A percentile compares a stretch with the other conserved stretches of the same genome.
These are phyloP conservation scores for Maudiozyma bulderi DNA, from an alignment of 805 yeast genomes.

Conservation along the genomic window DNA sequence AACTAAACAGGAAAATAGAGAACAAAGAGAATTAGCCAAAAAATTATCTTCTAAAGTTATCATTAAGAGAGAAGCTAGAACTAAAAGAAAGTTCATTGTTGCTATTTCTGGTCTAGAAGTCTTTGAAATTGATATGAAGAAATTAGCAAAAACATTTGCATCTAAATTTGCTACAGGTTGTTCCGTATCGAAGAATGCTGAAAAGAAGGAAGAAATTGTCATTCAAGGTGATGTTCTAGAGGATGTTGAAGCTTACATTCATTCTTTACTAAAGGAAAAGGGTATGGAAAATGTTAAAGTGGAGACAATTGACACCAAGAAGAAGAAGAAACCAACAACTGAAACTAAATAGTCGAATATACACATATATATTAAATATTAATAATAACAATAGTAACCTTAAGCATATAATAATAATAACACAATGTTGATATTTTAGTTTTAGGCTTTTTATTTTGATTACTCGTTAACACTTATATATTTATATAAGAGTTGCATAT, in stretches of 20 bases:
- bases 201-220: slow-evolving; percentile 83
- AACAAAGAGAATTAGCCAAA: slow-evolving; percentile 73
- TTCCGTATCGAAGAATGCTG: slow-evolving; percentile 79
- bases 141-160: slow-evolving; percentile 83
- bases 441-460: neutral
- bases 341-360: slow-evolving; percentile 2
- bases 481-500: neutral
- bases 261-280: slow-evolving; percentile 62
- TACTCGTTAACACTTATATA: neutral
- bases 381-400: neutral
- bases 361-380: neutral
- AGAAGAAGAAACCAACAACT: slow-evolving; percentile 38
- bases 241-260: slow-evolving; percentile 72
- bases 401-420: neutral
- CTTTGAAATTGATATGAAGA: slow-evolving; percentile 80
- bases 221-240: slow-evolving; percentile 95
- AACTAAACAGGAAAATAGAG: slow-evolving; percentile 74
- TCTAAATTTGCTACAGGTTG: slow-evolving; percentile 95
- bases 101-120: slow-evolving; percentile 84
- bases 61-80: slow-evolving; percentile 81
- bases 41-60: slow-evolving; percentile 70
- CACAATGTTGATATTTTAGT: neutral
- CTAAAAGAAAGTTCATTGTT: slow-evolving; percentile 78
- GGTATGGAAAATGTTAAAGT: slow-evolving; percentile 79
- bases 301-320: slow-evolving; percentile 78